Percentiles rank a stretch among this genome's conserved stretches.
phyloP scores from a whole-genome alignment of 2,329 filamentous ascomycete species.

The Colletotrichum lupini region DNA sequence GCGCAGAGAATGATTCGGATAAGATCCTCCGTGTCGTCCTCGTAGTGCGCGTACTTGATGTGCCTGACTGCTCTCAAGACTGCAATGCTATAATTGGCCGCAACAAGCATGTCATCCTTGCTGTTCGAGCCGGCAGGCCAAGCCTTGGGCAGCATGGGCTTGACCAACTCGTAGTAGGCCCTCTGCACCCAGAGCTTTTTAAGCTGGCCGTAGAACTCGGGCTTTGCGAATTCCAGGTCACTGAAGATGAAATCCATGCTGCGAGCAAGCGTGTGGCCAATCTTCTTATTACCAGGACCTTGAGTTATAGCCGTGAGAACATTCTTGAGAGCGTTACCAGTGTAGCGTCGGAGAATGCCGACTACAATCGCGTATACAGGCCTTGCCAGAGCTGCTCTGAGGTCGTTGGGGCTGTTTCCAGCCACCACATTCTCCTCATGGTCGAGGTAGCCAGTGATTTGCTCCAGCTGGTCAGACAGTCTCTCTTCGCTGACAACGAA shows the following conservation, averaged over 20 bases:
- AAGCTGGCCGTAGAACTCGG: slow-evolving; percentile 53
- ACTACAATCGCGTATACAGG: slow-evolving; percentile 48
- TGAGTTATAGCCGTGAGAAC: slow-evolving; percentile 41
- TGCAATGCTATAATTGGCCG: slow-evolving; percentile 57
- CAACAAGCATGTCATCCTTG: slow-evolving; percentile 42
- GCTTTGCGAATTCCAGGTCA: slow-evolving; percentile 50
- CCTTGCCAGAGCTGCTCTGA: slow-evolving; percentile 22
- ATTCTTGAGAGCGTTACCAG: slow-evolving; percentile 49
- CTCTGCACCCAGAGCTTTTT: slow-evolving; percentile 62
- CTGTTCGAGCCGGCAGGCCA: slow-evolving; percentile 45
- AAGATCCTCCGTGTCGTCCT: slow-evolving; percentile 59
- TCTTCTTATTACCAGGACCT: slow-evolving; percentile 44
- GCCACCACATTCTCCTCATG: slow-evolving; percentile 17
- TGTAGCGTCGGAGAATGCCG: slow-evolving; percentile 52
- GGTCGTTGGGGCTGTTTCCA: slow-evolving; percentile 4
- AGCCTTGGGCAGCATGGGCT: slow-evolving; percentile 57
- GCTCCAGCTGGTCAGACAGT: slow-evolving; percentile 29
- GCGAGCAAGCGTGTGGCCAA: slow-evolving; percentile 54
- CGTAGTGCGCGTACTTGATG: slow-evolving; percentile 62
- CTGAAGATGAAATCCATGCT: slow-evolving; percentile 56
- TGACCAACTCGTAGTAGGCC: slow-evolving; percentile 58
- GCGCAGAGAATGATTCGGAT: slow-evolving; percentile 61
- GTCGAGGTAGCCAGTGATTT: slow-evolving; percentile 20
- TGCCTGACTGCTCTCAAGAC: slow-evolving; percentile 61
- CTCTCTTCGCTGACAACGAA: slow-evolving; percentile 12